A percentile compares a stretch with the other conserved stretches of the same genome.
These are phyloP conservation scores for Cicer bijugum DNA, from an alignment of 306 rosid species.

Conservation along the genomic window DNA sequence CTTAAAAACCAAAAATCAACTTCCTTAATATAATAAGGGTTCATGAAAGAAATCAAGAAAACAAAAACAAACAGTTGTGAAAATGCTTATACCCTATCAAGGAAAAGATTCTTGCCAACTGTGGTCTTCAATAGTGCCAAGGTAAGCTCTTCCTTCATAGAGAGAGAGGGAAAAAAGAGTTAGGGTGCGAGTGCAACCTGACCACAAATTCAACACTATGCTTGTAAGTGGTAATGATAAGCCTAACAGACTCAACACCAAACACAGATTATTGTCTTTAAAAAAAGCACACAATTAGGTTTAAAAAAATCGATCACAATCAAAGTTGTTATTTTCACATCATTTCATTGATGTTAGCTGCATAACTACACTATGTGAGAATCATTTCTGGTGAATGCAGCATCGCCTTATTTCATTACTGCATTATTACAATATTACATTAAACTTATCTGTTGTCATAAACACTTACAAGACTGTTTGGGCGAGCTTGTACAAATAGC, in stretches of 20 bases:
- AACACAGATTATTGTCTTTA: constrained; percentile 9
- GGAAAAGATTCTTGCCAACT: constrained; percentile 62
- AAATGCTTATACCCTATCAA: constrained; percentile 64
- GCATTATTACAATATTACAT: too few relatives aligned
- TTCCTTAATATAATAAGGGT: constrained; percentile 16
- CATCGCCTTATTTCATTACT: too few relatives aligned
- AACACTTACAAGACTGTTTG: too few relatives aligned
- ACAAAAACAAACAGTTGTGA: not conserved
- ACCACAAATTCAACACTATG: constrained; percentile 18
- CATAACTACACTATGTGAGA: not conserved
- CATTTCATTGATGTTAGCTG: constrained; percentile 12
- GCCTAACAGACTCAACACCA: not conserved
- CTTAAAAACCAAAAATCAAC: constrained; percentile 17
- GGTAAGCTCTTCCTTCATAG: constrained; percentile 71
- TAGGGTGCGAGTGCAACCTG: constrained; percentile 23
- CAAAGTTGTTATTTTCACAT: not conserved
- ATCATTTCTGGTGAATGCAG: not conserved
- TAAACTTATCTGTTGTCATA: too few relatives aligned
- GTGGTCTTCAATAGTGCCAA: constrained; percentile 61
- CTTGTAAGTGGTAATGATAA: not conserved
- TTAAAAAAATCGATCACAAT: constrained; percentile 29
- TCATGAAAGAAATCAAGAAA: not conserved
- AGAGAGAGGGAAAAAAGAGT: constrained; percentile 36
- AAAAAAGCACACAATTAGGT: constrained; percentile 20
- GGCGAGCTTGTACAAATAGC: too few relatives aligned